Base-by-base conservation (phyloP, 805 yeast species). In the Lachancea thermotolerans region DNA sequence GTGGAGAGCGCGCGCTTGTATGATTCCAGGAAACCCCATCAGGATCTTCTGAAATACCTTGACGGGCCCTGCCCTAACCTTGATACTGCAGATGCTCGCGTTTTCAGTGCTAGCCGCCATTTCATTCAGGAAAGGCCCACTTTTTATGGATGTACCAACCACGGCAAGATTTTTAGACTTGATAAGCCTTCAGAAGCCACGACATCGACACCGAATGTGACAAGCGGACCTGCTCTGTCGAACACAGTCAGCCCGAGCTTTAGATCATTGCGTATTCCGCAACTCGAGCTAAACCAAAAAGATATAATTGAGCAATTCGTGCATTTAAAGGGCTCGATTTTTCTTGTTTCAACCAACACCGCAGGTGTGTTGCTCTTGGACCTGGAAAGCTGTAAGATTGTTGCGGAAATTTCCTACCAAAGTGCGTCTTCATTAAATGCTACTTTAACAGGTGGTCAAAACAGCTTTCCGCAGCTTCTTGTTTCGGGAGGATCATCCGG, bases 401-500 rank as follows among this genome's bases (percentile, higher is more conserved):
- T n/a, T 6, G 4, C 33, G 8, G 33, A 30, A 14, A 30, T 34
- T 4, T 9, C 37, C 6, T n/a, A 5, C 18, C 15, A 12, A 31
- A 16, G 29, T 9, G 12, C 9, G 4, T 40, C 48, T 8, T 38
- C 45, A 2, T 39, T 52, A 2, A 40, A 44, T 37, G 45, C 53
- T 10, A 45, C 38, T 11, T 32, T 18, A 10, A 36, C 49, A 6
- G 52, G 49, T 2, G 35, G 11, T 7, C 31, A n/a, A 10, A 31
- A 21, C 9, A 35, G 47, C 30, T 41, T 50, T 18, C 36, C 16
- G 27, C 35, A 36, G 3, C 36, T 44, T 6, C 15, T 39, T 10
- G 17, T 39, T 29, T 53, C 53, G 17, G 51, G 51, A 14, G 54
- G 54, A 8, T 42, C 50, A 11, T 10, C 21, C 14, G 44, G 40